Base-by-base conservation (phyloP, 83 land plant species). In the Larix sibirica region DNA sequence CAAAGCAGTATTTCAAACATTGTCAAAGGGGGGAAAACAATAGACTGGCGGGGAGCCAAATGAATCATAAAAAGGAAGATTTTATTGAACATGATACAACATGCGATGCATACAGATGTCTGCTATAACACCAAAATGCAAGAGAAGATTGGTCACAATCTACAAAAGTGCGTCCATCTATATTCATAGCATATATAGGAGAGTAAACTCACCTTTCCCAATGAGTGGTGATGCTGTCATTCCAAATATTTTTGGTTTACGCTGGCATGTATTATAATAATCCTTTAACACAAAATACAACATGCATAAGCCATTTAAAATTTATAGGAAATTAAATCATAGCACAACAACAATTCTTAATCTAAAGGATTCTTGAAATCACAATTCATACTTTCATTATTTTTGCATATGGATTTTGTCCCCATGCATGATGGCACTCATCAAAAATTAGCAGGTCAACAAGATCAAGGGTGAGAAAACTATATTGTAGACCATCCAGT, bases 321-420 rank as follows among this genome's bases (percentile, higher is more conserved):
- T 23, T 6, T n/a, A 47, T 47, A 6, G 50, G 6, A 47, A 1
- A 47, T 47, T 47, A 1, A 0, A 47, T 47, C 50, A 47, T 47
- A 6, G 50, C 50, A 47, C 8, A 47, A 47, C 59, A 47, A 74
- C 6, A 18, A n/a, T 47, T 47, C 12, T 10, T 47, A 21, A 47
- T 74, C 31, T 21, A 17, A 47, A 1, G 10, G 9, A 74, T 47
- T 47, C 62, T 62, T 14, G 26, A 28, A 59, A 67, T 9, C 4
- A 70, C 21, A 62, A 16, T 67, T 78, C 33, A 80, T 82, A 93
- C 99, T 92, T 83, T 86, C 99, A 97, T 97, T 56, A 97, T 96
- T 83, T 84, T 89, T 12, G 97, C 84, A 84, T 94, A 97, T 10
- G 97, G 89, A 87, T 97, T 98, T 64, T n/a, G n/a, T n/a, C n/a